These are phyloP conservation scores for Ananas comosus DNA, from an alignment of 176 grass and related monocot species.

Conservation along the genomic window DNA sequence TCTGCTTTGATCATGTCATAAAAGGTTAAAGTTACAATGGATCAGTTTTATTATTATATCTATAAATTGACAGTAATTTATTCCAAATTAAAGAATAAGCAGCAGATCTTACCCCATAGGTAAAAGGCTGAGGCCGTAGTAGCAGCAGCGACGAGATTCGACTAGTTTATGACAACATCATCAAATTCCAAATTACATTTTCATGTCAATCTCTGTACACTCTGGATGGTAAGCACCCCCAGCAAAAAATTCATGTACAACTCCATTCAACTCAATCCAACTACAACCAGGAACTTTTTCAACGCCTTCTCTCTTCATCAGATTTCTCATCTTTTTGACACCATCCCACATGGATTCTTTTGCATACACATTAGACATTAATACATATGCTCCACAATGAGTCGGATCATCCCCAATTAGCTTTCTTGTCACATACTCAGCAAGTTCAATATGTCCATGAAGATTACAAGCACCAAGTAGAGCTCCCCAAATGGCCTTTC, in stretches of 20 bases:
- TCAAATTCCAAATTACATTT: no score
- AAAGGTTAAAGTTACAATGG: no score
- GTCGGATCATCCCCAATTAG: conserved; percentile 5
- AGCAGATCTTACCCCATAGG: no score
- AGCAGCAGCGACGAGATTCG: no score
- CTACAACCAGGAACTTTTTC: no score
- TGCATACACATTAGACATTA: conserved; percentile 10
- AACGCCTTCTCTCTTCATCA: not conserved
- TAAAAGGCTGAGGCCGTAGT: no score
- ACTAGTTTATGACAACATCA: no score
- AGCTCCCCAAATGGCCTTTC: conserved; percentile 4
- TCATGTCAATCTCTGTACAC: no score
- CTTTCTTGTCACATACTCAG: not conserved
- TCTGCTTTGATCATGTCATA: no score
- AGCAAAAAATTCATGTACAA: not conserved
- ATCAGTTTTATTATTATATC: no score
- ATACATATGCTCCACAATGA: conserved; percentile 13
- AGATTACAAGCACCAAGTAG: not conserved
- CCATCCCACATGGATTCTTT: not conserved
- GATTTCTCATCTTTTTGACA: not conserved
- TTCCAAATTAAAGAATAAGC: no score
- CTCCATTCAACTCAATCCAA: not conserved
- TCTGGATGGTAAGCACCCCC: not conserved
- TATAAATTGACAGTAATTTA: no score
- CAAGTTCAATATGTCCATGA: conserved; percentile 6